These are phyloP conservation scores for Phytopythium litorale DNA, from an alignment of 352 stramenopile genomes.

Conservation along the genomic window DNA sequence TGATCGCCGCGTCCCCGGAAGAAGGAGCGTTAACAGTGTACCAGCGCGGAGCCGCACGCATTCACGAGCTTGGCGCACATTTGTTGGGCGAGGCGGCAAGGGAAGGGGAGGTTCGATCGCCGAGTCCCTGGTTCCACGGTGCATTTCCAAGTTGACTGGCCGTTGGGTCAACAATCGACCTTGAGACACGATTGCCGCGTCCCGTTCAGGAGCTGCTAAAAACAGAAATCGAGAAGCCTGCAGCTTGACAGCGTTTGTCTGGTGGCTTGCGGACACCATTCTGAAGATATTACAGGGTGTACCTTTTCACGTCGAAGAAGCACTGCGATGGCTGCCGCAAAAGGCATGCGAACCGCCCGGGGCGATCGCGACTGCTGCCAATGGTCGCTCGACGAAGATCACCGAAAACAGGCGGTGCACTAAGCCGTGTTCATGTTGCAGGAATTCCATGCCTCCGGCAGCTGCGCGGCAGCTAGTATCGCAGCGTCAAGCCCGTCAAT, in stretches of 20 bases:
- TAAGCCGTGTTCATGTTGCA: not conserved
- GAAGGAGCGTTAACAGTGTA: not conserved
- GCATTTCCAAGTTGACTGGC: too few species aligned
- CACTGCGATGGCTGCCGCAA: too few species aligned
- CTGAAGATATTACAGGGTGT: not conserved
- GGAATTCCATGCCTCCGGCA: not conserved
- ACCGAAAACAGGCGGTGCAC: not conserved
- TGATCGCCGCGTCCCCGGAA: not conserved
- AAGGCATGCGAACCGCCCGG: too few species aligned
- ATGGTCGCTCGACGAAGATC: too few species aligned
- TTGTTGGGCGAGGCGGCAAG: not conserved
- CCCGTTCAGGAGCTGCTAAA: too few species aligned
- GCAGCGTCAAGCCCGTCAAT: conserved; percentile 68
- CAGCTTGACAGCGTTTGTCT: too few species aligned
- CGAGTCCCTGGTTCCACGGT: too few species aligned
- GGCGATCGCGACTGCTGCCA: too few species aligned
- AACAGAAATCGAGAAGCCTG: too few species aligned
- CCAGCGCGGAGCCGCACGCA: not conserved
- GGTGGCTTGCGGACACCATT: too few species aligned
- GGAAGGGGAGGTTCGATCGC: not conserved
- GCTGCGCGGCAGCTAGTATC: conserved; percentile 29
- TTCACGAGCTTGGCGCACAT: not conserved
- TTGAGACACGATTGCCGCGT: too few species aligned
- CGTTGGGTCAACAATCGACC: too few species aligned
- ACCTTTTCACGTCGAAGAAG: not conserved